Evolutionary conservation across 2,329 filamentous ascomycete species (phyloP).

Genomic region (Zymoseptoria tritici): DNA sequence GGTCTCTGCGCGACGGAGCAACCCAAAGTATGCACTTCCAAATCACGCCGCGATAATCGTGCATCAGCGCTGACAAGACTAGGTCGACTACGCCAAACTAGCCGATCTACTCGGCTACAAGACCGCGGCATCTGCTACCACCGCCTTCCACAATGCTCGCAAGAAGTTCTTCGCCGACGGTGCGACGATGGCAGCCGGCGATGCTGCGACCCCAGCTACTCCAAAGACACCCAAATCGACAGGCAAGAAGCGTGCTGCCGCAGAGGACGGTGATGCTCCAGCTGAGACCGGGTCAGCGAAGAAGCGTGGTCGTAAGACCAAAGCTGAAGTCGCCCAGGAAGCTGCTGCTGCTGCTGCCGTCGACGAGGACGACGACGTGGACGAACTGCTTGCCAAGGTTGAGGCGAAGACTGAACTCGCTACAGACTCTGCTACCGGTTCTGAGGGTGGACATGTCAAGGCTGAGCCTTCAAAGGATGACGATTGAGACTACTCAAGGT

Average conservation of each 20-base stretch:
- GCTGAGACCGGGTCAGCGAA: neutral
- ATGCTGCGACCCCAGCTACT: too few species aligned
- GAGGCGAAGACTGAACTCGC: too few species aligned
- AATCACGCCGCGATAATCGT: too few species aligned
- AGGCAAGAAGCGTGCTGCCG: neutral
- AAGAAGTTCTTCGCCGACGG: constrained; percentile 69
- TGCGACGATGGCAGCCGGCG: too few species aligned
- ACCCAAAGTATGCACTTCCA: too few species aligned
- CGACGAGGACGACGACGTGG: neutral
- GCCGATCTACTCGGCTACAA: constrained; percentile 10
- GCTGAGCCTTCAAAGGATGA: neutral
- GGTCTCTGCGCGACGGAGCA: too few species aligned
- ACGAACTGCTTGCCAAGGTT: neutral
- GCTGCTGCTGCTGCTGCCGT: neutral
- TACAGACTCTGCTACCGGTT: too few species aligned
- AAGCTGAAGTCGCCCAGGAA: neutral
- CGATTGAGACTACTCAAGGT: neutral
- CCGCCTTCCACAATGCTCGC: constrained; percentile 53
- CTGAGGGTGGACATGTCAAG: too few species aligned
- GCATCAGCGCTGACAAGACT: too few species aligned
- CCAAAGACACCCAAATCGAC: neutral
- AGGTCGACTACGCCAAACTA: constrained; percentile 20
- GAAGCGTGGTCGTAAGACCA: constrained; percentile 1
- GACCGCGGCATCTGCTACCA: constrained; percentile 13
- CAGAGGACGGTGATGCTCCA: neutral